Conservation (phyloP, 352 stramenopile genomes). For the Phytophthora podocarpi region DNA sequence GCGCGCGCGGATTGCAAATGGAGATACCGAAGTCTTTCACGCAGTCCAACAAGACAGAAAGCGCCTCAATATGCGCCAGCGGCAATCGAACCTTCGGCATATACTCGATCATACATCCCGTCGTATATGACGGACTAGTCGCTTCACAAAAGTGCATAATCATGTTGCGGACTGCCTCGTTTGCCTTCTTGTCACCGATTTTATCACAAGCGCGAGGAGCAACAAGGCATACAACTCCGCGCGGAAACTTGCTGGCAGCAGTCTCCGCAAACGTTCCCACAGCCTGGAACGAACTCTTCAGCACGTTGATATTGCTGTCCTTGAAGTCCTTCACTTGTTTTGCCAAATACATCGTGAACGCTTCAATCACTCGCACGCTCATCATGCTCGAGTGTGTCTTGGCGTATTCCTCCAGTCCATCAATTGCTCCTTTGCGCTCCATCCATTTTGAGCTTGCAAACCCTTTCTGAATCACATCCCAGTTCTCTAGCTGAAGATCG, state of each 20-base stretch:
- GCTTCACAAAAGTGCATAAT: conserved; percentile 79
- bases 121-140: conserved; percentile 74
- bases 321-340: conserved; percentile 89
- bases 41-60: conserved; percentile 68
- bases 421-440: conserved; percentile 80
- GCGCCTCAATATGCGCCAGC: conserved; percentile 71
- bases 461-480: conserved; percentile 51
- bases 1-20: conserved; percentile 65
- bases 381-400: conserved; percentile 55
- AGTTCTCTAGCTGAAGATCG: conserved; percentile 68
- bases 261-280: conserved; percentile 74
- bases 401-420: conserved; percentile 66
- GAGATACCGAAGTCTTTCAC: conserved; percentile 80
- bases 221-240: conserved; percentile 73
- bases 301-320: conserved; percentile 90
- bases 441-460: conserved; percentile 85
- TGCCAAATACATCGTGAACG: conserved; percentile 70
- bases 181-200: conserved; percentile 81
- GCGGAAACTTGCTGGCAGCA: conserved; percentile 64
- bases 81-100: conserved; percentile 84
- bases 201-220: conserved; percentile 79
- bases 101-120: conserved; percentile 75
- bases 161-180: conserved; percentile 72
- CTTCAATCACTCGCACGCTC: conserved; percentile 71
- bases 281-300: conserved; percentile 86